These are phyloP conservation scores for Dipodascopsis uninucleata DNA, from an alignment of 805 yeast genomes.

Conservation along the genomic window DNA sequence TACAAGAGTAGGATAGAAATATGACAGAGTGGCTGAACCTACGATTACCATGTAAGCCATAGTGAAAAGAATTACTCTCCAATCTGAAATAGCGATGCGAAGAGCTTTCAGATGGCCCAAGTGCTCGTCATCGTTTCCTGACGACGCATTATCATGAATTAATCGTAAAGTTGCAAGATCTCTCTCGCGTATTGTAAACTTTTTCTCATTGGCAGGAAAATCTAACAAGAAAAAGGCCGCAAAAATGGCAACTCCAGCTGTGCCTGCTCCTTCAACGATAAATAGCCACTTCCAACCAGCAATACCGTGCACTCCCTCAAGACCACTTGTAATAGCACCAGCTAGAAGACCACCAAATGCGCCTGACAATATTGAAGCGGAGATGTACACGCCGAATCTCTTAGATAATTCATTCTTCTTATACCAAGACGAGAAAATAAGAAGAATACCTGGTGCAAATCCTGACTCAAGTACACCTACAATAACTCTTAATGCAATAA, in stretches of 20 bases:
- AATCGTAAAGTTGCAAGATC: no score
- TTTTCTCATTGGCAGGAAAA: slow-evolving; percentile 64
- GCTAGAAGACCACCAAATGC: slow-evolving; percentile 43
- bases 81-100: no score
- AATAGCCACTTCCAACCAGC: slow-evolving; percentile 54
- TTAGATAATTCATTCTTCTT: slow-evolving; percentile 40
- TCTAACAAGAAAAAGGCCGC: slow-evolving; percentile 54
- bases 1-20: no score
- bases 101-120: no score
- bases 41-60: no score
- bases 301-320: slow-evolving; percentile 42
- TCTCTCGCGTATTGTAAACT: no score
- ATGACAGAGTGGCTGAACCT: no score
- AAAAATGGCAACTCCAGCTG: slow-evolving; percentile 36
- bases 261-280: slow-evolving; percentile 48
- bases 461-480: slow-evolving; percentile 45
- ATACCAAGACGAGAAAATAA: slow-evolving; percentile 42
- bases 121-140: no score
- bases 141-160: no score
- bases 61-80: no score
- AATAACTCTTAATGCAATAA: slow-evolving; percentile 39
- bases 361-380: slow-evolving; percentile 40
- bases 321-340: slow-evolving; percentile 42
- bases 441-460: slow-evolving; percentile 42
- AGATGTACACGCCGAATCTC: slow-evolving; percentile 40